Conservation (phyloP, 2,329 filamentous ascomycete species). For the Gaeumannomyces tritici region DNA sequence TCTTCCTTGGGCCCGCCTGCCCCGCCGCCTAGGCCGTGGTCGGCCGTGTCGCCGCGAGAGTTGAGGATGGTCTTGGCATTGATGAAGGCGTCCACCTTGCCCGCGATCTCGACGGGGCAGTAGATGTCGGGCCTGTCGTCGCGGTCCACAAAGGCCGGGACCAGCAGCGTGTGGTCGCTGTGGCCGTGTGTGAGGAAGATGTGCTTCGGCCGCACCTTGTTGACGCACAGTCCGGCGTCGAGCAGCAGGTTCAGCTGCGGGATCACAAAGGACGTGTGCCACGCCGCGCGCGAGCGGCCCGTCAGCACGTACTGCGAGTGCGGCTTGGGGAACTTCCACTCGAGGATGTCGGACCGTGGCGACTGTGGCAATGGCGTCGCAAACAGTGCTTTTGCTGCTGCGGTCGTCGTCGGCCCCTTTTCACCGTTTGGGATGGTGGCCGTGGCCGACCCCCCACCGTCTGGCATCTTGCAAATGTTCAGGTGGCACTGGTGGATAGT, state of each 20-base stretch:
- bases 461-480: neutral
- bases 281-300: constrained; percentile 37
- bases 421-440: neutral
- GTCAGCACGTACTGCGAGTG: constrained; percentile 31
- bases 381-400: constrained; percentile 16
- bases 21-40: neutral
- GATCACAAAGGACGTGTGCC: constrained; percentile 41
- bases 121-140: constrained; percentile 35
- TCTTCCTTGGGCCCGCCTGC: neutral
- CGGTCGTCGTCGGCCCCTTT: neutral
- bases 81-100: constrained; percentile 28
- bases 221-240: constrained; percentile 36
- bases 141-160: constrained; percentile 31
- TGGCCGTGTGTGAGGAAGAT: constrained; percentile 41
- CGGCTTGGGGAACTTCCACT: constrained; percentile 34
- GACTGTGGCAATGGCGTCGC: constrained; percentile 34
- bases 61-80: constrained; percentile 31
- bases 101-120: constrained; percentile 30
- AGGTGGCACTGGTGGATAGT: no score
- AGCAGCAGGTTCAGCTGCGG: constrained; percentile 39
- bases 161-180: constrained; percentile 33
- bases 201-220: constrained; percentile 34
- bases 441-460: neutral
- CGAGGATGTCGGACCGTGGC: constrained; percentile 30
- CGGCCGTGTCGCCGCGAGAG: constrained; percentile 22